Conservation (phyloP, 1,284 basidiomycete genomes). For the Golubevia pallescens region DNA sequence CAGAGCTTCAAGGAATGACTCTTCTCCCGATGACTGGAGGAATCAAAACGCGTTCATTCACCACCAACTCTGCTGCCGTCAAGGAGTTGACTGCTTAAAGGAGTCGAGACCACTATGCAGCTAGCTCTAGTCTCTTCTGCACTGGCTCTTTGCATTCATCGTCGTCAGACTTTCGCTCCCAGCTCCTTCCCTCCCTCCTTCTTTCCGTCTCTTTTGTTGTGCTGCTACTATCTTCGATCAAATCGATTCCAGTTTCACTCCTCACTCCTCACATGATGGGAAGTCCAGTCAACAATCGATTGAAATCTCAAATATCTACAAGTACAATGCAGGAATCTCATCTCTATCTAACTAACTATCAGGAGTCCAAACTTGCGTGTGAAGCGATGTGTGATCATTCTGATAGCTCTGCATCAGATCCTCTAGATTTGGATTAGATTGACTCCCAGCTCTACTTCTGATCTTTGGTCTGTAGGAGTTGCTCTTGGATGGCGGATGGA, state of each 20-base stretch:
- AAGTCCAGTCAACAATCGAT: slow-evolving; percentile 3
- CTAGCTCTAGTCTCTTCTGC: not conserved
- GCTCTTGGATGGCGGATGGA: slow-evolving; percentile 35
- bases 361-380: slow-evolving; percentile 9
- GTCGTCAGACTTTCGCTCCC: not conserved
- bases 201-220: no score
- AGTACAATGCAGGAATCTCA: not conserved
- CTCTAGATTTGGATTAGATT: slow-evolving; percentile 15
- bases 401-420: slow-evolving; percentile 19
- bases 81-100: not conserved
- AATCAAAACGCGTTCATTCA: slow-evolving; percentile 24
- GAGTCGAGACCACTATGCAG: not conserved
- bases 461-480: slow-evolving; percentile 34
- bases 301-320: not conserved
- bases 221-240: slow-evolving; percentile 4
- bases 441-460: slow-evolving; percentile 18
- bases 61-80: not conserved
- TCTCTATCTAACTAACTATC: not conserved
- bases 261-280: slow-evolving; percentile 21
- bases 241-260: slow-evolving; percentile 16
- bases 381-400: slow-evolving; percentile 4
- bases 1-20: slow-evolving; percentile 44
- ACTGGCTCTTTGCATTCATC: not conserved
- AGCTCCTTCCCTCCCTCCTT: no score
- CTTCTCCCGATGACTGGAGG: slow-evolving; percentile 55